Evolutionary conservation across 257 asterid genomes (phyloP).

Genomic region (Solanum tacnaense): DNA sequence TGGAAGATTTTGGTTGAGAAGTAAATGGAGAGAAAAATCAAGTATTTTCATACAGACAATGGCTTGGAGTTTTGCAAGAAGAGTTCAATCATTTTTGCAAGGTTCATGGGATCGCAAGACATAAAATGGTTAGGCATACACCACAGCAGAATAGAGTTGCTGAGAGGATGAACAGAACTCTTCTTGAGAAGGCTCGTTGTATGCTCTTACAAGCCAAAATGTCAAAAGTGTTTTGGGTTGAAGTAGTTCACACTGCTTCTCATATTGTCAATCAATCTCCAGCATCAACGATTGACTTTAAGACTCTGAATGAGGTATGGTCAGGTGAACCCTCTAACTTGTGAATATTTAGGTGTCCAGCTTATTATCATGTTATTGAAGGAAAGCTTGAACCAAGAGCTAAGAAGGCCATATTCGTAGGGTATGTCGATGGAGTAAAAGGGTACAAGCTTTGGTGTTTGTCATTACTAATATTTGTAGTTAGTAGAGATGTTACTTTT

Average conservation of each 20-base stretch:
- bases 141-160: background rate
- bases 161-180: background rate
- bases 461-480: background rate
- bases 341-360: background rate
- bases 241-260: background rate
- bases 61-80: background rate
- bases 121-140: background rate
- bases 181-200: background rate
- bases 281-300: background rate
- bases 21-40: background rate
- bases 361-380: background rate
- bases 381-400: background rate
- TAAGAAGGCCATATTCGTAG: background rate
- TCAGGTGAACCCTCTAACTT: background rate
- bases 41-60: background rate
- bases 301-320: too few species aligned
- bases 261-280: background rate
- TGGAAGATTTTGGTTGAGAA: background rate
- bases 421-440: background rate
- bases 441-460: background rate
- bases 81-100: background rate
- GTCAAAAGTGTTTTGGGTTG: background rate
- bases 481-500: background rate
- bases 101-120: background rate
- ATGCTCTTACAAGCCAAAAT: background rate